Evolutionary conservation across 495 filamentous ascomycete species (phyloP), one percentile per base, ranked within the genome.

Genomic region (Aspergillus carlsbadensis): DNA sequence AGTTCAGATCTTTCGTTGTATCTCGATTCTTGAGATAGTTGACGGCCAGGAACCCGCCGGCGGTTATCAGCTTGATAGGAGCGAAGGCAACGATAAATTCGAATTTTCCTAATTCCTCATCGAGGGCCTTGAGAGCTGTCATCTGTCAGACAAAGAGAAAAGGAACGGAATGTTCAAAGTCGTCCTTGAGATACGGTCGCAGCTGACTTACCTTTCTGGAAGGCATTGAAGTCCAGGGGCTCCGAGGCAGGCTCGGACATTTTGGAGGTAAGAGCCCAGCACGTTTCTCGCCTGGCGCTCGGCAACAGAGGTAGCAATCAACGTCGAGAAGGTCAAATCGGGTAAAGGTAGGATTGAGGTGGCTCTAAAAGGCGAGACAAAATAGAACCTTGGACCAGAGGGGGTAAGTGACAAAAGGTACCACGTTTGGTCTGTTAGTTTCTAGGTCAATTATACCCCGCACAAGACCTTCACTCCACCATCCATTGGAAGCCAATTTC

Each of bases 51-150:
- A 57, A 57, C 5, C 54, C 54, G 24, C 54, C 54, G 3, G 54
- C 39, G 18, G 54, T 44, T 36, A 57, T 57, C 26, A 57, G 37
- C 37, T 57, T 57, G 22, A 57, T 57, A n/a, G 54, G 54, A 22
- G 54, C 54, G 22, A 57, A 57, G 35, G 54, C 54, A 41, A 57
- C 54, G 45, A 57, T 57, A 36, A 57, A 57, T 7, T 57, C 54
- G 39, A 57, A 57, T 50, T 57, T 57, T 35, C 54, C 54, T 26
- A 57, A 36, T 50, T 57, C 54, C 24, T 57, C 54, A 40, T 57
- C 54, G 31, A 57, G 54, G n/a, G 44, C 54, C 29, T 50, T 45
- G 10, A 57, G 54, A 43, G 54, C 54, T 57, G 45, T 48, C 18
- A 5, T 7, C 13, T n/a, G 54, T 57, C 31, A 57, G 45, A 29